Evolutionary conservation across 2,329 filamentous ascomycete genomes (phyloP), one percentile per base, ranked within the genome.

Genomic region (Emmonsia crescens): DNA sequence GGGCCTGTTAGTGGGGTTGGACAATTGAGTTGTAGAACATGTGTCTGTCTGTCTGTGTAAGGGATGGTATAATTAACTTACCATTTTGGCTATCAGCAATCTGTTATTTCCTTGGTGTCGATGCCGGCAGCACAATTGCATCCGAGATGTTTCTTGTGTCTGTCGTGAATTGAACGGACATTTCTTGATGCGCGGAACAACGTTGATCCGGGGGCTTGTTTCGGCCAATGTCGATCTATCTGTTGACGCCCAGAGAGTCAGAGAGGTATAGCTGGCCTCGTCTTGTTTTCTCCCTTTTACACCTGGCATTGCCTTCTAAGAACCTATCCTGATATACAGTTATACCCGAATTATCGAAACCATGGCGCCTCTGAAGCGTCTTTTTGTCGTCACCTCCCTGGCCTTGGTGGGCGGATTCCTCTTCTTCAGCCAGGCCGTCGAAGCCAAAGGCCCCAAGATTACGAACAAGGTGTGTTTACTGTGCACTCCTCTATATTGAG

Each of bases 401-500:
- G 84, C 96, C 72, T 75, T 95, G 70, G 86, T 89, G 70, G 80
- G 92, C 70, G 82, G 83, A 68, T 81, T 93, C 73, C 78, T 91
- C 68, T 85, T 90, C 79, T 85, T 96, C 73, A 82, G 88, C 68
- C 87, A 91, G 77, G 83, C 85, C 40, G 85, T 84, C 63, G 85
- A 89, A 69, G 89, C 89, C 60, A 91, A 93, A 80, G 93, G 94
- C 55, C 93, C 91, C 66, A 95, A 94, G 85, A 93, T 96, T 80
- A 96, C 92, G 71, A 82, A 89, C 82, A 96, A 96, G 85, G 91
- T 83, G n/a, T 21, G 48, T 46, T 46, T 46, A 55, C 38, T 48
- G 21, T 44, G 36, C 48, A 19, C 44, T 36, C 19, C 24, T 12
- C 27, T 10, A n/a, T 2, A 10, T 33, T 27, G 24, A 33, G 29